Conservation (phyloP, 768 basidiomycete species). For the Tylopilus cervinicoccineus region DNA sequence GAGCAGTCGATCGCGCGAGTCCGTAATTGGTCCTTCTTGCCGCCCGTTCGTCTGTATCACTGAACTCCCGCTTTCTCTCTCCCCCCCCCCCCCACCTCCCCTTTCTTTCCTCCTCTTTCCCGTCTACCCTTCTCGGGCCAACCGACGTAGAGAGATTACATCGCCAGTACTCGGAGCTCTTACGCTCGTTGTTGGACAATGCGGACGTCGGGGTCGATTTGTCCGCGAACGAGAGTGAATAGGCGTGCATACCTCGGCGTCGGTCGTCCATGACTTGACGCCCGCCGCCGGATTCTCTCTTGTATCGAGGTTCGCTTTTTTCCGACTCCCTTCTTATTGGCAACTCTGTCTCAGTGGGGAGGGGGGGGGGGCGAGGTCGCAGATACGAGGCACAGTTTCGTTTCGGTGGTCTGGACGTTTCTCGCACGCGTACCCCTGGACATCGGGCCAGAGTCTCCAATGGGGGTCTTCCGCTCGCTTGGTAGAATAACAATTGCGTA, state of each 20-base stretch:
- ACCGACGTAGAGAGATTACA: conserved; percentile 50
- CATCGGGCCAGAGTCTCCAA: too few relatives aligned
- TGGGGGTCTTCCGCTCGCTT: too few relatives aligned
- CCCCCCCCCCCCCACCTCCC: too few relatives aligned
- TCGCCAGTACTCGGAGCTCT: conserved; percentile 53
- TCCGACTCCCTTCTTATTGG: too few relatives aligned
- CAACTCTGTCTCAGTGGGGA: too few relatives aligned
- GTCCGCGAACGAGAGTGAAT: background rate
- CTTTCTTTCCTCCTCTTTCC: background rate
- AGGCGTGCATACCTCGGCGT: background rate
- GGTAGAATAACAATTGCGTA: too few relatives aligned
- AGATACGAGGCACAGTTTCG: background rate
- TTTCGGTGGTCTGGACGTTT: background rate
- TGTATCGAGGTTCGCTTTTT: too few relatives aligned
- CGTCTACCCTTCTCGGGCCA: too few relatives aligned
- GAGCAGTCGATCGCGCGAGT: conserved; percentile 76
- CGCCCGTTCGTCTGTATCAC: background rate
- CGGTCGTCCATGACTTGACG: background rate
- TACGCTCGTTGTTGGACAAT: conserved; percentile 54
- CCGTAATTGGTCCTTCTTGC: conserved; percentile 27
- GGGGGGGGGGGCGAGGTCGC: too few relatives aligned
- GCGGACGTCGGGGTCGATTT: conserved; percentile 38
- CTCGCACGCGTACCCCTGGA: too few relatives aligned
- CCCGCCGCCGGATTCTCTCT: background rate
- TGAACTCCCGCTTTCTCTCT: background rate